These are phyloP conservation scores for Verticillium zaregamsianum DNA, from an alignment of 2,329 filamentous ascomycete genomes.

Conservation along the genomic window DNA sequence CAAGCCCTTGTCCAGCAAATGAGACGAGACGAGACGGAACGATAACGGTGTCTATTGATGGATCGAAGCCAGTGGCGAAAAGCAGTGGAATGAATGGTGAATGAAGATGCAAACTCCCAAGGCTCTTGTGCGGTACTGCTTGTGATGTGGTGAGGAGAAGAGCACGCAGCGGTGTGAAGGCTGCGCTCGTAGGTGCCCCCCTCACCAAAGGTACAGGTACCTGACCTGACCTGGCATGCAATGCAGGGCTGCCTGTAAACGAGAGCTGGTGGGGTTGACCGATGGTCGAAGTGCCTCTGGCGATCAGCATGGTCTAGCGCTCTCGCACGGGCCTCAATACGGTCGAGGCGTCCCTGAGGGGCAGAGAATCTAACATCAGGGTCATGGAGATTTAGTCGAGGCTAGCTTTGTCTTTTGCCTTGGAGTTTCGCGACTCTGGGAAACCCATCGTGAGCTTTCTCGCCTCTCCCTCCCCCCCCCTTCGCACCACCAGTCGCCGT, in stretches of 20 bases:
- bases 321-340: background rate
- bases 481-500: background rate
- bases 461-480: background rate
- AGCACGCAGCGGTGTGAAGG: background rate
- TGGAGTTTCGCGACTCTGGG: background rate
- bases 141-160: background rate
- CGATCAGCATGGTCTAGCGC: background rate
- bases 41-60: background rate
- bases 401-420: background rate
- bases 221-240: background rate
- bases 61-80: background rate
- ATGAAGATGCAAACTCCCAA: background rate
- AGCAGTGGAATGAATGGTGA: background rate
- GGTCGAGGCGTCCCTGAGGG: background rate
- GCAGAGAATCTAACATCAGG: background rate
- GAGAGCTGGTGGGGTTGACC: background rate
- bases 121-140: background rate
- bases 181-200: background rate
- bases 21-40: background rate
- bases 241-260: background rate
- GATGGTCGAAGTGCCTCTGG: background rate
- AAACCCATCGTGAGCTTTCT: background rate
- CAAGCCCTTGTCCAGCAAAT: background rate
- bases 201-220: background rate
- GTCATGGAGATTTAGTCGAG: background rate